Percentiles rank a stretch among this genome's conserved stretches.
phyloP scores from a whole-genome alignment of 768 basidiomycete genomes.

The Leucogyrophana mollusca region DNA sequence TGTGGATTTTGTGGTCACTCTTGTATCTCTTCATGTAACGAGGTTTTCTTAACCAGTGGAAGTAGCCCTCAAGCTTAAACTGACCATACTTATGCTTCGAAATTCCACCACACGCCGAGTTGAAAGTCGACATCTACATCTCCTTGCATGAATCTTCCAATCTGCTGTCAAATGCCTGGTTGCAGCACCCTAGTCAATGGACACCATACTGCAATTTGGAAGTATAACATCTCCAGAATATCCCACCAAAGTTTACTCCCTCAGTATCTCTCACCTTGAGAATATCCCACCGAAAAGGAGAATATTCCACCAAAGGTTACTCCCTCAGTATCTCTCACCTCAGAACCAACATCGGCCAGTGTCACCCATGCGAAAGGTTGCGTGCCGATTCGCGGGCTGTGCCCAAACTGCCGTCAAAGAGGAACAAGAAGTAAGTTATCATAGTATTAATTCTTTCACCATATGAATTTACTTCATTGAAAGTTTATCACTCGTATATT shows the following conservation, averaged over 20 bases:
- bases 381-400: no score
- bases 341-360: no score
- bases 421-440: no score
- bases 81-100: not conserved
- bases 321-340: no score
- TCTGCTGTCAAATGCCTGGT: not conserved
- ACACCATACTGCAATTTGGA: not conserved
- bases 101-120: not conserved
- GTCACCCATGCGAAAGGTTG: no score
- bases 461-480: no score
- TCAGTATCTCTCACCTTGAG: not conserved
- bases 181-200: not conserved
- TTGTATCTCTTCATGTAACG: not conserved
- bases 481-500: no score
- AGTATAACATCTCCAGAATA: conserved; percentile 5
- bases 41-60: no score
- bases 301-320: no score
- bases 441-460: no score
- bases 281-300: not conserved
- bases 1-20: conserved; percentile 3
- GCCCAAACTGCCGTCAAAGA: no score
- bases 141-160: not conserved
- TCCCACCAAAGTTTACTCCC: no score
- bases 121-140: not conserved
- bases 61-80: not conserved